A percentile compares a stretch with the other conserved stretches of the same genome.
Conservation (phyloP, 768 basidiomycete genomes). For the Suillus variegatus region DNA sequence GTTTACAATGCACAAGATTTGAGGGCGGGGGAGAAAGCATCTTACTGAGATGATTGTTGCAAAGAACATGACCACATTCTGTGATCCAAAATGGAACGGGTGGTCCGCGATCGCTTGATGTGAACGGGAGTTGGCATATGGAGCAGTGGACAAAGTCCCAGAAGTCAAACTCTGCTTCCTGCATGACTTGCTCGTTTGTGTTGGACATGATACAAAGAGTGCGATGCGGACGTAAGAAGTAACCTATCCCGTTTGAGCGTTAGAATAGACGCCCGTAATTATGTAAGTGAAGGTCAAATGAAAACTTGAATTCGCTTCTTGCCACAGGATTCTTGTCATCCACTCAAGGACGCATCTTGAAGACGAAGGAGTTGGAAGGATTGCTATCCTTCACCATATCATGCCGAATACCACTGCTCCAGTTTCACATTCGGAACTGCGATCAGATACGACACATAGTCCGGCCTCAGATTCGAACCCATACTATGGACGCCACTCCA, state of each 20-base stretch:
- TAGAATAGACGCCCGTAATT: not conserved
- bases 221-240: not conserved
- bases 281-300: not conserved
- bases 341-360: not conserved
- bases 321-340: not conserved
- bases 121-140: constrained; percentile 69
- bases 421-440: not conserved
- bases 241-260: not conserved
- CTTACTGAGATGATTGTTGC: constrained; percentile 84
- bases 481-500: not conserved
- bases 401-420: not conserved
- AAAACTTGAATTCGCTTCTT: not conserved
- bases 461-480: not conserved
- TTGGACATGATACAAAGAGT: not conserved
- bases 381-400: not conserved
- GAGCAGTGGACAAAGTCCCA: constrained; percentile 82
- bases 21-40: not conserved
- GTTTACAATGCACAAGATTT: constrained; percentile 16
- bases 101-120: constrained; percentile 49
- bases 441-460: not conserved
- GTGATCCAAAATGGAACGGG: constrained; percentile 85
- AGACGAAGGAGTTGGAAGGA: not conserved
- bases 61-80: constrained; percentile 84
- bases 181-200: constrained; percentile 11
- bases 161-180: constrained; percentile 51